phyloP scores from a whole-genome alignment of 192 early-diverging fungal species.

The Ambispora gerdemannii region DNA sequence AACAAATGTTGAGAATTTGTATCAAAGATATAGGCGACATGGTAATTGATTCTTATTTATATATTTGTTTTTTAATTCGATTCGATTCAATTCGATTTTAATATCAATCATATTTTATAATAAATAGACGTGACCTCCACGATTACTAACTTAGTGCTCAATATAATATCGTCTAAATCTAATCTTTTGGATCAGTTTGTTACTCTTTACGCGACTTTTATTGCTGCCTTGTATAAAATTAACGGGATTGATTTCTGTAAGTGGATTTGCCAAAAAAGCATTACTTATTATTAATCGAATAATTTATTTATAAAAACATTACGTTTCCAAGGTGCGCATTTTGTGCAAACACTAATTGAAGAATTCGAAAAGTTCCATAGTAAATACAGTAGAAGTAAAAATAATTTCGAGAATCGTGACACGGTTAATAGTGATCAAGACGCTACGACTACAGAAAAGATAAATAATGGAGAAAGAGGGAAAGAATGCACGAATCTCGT shows the following conservation, averaged over 20 bases:
- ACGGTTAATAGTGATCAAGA: too few species aligned
- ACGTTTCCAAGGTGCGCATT: conserved; percentile 52
- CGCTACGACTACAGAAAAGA: conserved; percentile 42
- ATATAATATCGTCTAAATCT: conserved; percentile 74
- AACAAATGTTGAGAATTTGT: conserved; percentile 72
- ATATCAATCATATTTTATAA: neutral
- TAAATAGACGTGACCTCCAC: conserved; percentile 80
- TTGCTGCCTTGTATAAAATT: conserved; percentile 73
- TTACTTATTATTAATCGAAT: neutral
- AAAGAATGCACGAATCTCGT: conserved; percentile 81
- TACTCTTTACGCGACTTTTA: conserved; percentile 82
- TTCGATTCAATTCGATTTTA: too few species aligned
- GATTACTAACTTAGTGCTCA: conserved; percentile 70
- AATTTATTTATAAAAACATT: neutral
- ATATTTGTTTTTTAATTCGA: too few species aligned
- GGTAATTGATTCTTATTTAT: conserved; percentile 41
- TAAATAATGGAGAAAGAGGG: conserved; percentile 40
- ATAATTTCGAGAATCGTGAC: too few species aligned
- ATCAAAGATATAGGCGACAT: conserved; percentile 63
- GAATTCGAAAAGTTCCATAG: conserved; percentile 61
- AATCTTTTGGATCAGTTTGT: conserved; percentile 91
- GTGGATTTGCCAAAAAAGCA: conserved; percentile 28
- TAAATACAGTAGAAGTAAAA: conserved; percentile 42
- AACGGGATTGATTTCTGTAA: conserved; percentile 85
- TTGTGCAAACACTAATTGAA: conserved; percentile 74